A percentile compares a stretch with the other conserved stretches of the same genome.
Conservation (phyloP, 768 basidiomycete species). For the Terana coerulea region DNA sequence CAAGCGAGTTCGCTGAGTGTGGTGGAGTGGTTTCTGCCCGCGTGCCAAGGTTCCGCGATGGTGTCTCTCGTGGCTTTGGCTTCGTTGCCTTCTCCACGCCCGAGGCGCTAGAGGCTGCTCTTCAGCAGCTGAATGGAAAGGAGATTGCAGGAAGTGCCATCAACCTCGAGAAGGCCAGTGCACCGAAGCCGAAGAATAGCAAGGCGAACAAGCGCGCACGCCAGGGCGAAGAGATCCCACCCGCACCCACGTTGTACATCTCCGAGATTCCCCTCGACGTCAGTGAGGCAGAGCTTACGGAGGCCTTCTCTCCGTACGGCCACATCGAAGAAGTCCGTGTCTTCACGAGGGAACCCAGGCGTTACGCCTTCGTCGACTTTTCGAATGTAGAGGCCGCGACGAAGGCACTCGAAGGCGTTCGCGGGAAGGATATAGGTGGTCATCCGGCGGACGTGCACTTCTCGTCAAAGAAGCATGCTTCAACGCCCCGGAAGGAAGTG, state of each 20-base stretch:
- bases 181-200: conserved; percentile 50
- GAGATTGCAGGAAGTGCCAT: conserved; percentile 92
- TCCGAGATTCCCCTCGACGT: conserved; percentile 84
- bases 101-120: conserved; percentile 76
- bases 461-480: no score
- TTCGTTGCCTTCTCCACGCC: conserved; percentile 73
- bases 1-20: conserved; percentile 82
- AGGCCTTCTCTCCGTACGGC: conserved; percentile 85
- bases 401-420: conserved; percentile 68
- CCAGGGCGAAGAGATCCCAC: conserved; percentile 71
- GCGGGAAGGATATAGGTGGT: conserved; percentile 77
- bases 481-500: no score
- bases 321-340: conserved; percentile 82
- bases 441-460: conserved; percentile 84
- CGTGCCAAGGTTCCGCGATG: conserved; percentile 81
- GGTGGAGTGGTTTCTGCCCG: conserved; percentile 88
- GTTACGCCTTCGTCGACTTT: conserved; percentile 97
- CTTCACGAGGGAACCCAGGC: conserved; percentile 88
- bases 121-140: conserved; percentile 66
- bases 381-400: conserved; percentile 74
- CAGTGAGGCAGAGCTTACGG: conserved; percentile 84
- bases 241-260: conserved; percentile 80
- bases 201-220: conserved; percentile 65
- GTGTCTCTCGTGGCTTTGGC: conserved; percentile 82
- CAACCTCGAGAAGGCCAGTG: conserved; percentile 84